These are phyloP conservation scores for Flaveria robusta DNA, from an alignment of 129 eudicot species.

Conservation along the genomic window DNA sequence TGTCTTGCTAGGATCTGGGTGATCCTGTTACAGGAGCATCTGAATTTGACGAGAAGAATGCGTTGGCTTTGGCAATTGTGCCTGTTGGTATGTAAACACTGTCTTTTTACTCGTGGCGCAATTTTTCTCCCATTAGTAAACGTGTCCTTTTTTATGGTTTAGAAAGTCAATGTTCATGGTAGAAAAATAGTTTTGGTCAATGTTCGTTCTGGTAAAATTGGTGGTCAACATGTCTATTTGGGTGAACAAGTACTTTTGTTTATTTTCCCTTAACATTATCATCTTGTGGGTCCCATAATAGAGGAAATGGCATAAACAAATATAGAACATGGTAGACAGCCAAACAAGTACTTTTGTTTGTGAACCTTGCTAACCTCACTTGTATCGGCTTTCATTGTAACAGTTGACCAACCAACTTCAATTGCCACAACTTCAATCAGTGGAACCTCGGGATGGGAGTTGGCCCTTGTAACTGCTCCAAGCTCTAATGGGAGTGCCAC, in stretches of 20 bases:
- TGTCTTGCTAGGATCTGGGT: constrained; percentile 55
- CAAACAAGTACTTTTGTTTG: neutral
- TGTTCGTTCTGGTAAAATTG: neutral
- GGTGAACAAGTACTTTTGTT: no score
- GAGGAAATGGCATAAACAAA: neutral
- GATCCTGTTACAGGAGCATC: constrained; percentile 74
- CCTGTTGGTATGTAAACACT: constrained; percentile 61
- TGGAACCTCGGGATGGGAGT: constrained; percentile 63
- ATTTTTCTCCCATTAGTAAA: neutral
- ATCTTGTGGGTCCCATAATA: constrained; percentile 15
- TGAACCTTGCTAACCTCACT: constrained; percentile 18
- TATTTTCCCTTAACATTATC: neutral
- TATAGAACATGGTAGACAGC: constrained; percentile 22
- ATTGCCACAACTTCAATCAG: constrained; percentile 29
- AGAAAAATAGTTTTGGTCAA: neutral
- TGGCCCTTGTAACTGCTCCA: constrained; percentile 54
- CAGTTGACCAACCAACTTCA: constrained; percentile 34
- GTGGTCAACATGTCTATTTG: neutral
- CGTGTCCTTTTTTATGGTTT: neutral
- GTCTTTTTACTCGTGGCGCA: neutral
- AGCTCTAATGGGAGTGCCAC: constrained; percentile 38
- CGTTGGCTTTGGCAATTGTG: constrained; percentile 91
- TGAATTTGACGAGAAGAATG: constrained; percentile 80
- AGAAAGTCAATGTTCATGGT: neutral
- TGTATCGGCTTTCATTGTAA: neutral